These are phyloP conservation scores for Pythium brachiatum DNA, from an alignment of 352 stramenopile genomes.

Conservation along the genomic window DNA sequence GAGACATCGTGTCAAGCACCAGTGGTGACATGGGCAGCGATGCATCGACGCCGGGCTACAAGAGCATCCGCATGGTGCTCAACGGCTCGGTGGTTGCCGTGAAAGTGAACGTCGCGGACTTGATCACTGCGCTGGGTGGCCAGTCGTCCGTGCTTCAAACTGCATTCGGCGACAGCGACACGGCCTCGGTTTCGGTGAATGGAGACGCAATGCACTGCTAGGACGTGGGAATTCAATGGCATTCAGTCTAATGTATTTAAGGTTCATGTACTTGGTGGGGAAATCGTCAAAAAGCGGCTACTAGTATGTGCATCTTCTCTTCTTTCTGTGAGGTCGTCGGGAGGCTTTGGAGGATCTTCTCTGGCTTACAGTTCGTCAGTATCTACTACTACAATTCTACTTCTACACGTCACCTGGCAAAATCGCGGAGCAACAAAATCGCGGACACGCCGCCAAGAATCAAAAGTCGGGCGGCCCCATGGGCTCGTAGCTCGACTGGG, in stretches of 20 bases:
- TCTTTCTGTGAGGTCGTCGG: not conserved
- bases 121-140: conserved; percentile 31
- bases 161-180: not conserved
- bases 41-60: conserved; percentile 30
- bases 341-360: conserved; percentile 1
- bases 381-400: conserved; percentile 34
- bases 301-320: not conserved
- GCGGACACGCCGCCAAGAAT: not conserved
- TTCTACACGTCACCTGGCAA: conserved; percentile 29
- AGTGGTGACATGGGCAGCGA: not conserved
- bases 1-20: not conserved
- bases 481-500: conserved; percentile 28
- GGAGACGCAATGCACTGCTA: not conserved
- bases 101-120: conserved; percentile 66
- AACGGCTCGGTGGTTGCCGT: conserved; percentile 68
- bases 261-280: conserved; percentile 6
- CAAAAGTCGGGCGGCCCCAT: conserved; percentile 22
- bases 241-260: conserved; percentile 12
- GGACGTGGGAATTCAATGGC: not conserved
- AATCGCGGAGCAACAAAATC: conserved; percentile 16
- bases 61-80: conserved; percentile 65
- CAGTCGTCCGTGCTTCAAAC: not conserved
- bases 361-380: conserved; percentile 21
- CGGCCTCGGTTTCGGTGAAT: not conserved
- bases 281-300: not conserved